phyloP scores from a whole-genome alignment of 176 grass and related monocot species.

The Oryza meyeriana region DNA sequence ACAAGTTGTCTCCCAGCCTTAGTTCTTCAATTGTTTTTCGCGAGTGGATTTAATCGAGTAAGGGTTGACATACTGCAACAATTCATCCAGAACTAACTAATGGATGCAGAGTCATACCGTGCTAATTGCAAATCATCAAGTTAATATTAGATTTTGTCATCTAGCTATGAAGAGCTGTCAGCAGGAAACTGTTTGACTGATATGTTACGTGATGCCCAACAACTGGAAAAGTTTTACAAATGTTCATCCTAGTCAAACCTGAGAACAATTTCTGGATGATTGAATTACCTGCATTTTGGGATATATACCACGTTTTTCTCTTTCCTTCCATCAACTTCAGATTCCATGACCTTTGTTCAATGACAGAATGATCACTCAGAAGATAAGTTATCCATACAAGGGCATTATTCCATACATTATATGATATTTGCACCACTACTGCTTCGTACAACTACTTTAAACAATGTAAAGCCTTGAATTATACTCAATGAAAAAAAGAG shows the following conservation, averaged over 20 bases:
- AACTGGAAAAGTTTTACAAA: neutral
- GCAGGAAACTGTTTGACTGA: neutral
- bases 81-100: constrained; percentile 20
- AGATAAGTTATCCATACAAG: constrained; percentile 13
- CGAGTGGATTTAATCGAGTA: constrained; percentile 49
- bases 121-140: neutral
- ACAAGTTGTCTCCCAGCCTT: constrained; percentile 16
- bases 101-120: neutral
- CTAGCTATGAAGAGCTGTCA: neutral
- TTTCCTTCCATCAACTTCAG: constrained; percentile 68
- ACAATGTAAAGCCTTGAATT: neutral
- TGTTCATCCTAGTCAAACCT: constrained; percentile 8
- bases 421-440: constrained; percentile 2
- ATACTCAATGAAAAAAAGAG: neutral
- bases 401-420: constrained; percentile 25
- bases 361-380: constrained; percentile 50
- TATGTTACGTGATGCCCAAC: neutral
- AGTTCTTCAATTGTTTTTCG: constrained; percentile 18
- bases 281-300: constrained; percentile 90
- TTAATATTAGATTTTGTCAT: neutral
- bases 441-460: neutral
- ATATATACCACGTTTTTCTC: constrained; percentile 97
- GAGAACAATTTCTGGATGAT: neutral
- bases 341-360: constrained; percentile 78
- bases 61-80: constrained; percentile 21